Conservation (phyloP, 2,329 filamentous ascomycete species). For the Alternaria tenuissima region DNA sequence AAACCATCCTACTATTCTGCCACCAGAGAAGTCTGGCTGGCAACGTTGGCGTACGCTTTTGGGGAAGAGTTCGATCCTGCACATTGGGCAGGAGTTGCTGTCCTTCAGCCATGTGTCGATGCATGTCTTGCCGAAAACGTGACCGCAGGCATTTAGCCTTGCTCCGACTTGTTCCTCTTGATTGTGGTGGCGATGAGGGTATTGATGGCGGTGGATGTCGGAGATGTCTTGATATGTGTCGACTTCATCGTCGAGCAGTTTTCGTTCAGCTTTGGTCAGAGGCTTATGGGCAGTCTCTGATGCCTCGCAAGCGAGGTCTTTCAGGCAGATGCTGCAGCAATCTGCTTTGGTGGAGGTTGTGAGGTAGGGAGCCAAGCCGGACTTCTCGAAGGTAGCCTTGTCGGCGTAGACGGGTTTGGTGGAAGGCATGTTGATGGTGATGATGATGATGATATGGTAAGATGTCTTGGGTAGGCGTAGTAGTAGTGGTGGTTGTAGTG, state of each 20-base stretch:
- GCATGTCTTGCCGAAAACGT: slow-evolving; percentile 3
- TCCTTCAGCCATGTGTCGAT: background rate
- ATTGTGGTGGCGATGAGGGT: background rate
- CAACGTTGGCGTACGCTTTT: too few relatives aligned
- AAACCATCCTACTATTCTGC: background rate
- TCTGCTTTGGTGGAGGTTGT: background rate
- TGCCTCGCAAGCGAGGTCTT: slow-evolving; percentile 6
- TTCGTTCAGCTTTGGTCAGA: background rate
- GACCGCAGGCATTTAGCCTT: background rate
- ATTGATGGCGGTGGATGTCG: background rate
- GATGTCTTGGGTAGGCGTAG: background rate
- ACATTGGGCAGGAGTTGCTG: background rate
- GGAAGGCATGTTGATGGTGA: background rate
- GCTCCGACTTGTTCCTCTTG: background rate
- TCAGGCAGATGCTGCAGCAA: slow-evolving; percentile 3
- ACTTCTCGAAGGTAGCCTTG: background rate
- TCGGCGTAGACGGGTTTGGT: background rate
- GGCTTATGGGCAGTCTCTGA: background rate
- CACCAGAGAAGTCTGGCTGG: too few relatives aligned
- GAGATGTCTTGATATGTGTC: background rate
- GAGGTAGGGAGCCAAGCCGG: background rate
- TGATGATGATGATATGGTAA: background rate
- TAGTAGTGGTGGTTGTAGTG: background rate
- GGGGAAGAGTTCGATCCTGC: background rate
- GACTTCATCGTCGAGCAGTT: background rate